Conservation (phyloP, 495 filamentous ascomycete genomes). For the Parachaetomium inaequale region DNA sequence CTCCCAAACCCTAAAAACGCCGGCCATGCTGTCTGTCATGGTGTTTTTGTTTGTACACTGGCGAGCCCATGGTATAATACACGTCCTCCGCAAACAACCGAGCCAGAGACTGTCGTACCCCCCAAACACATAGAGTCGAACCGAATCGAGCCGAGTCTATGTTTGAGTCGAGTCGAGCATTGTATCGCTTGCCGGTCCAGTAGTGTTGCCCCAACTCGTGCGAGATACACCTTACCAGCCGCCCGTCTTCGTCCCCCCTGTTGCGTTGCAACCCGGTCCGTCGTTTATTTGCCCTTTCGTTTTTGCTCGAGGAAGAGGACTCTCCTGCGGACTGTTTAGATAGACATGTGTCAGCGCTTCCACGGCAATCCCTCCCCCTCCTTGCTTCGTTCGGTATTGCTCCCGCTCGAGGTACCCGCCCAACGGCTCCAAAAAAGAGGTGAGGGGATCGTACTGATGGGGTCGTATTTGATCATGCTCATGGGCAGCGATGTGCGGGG, state of each 20-base stretch:
- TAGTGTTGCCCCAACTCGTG: background rate
- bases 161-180: conserved; percentile 3
- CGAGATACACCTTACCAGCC: background rate
- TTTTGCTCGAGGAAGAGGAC: conserved; percentile 93
- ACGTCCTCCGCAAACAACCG: background rate
- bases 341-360: background rate
- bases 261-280: background rate
- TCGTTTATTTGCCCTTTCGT: conserved; percentile 43
- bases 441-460: conserved; percentile 67
- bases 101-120: background rate
- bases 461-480: conserved; percentile 99
- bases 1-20: conserved; percentile 16
- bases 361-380: too few species aligned
- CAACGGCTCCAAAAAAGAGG: background rate
- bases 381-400: too few species aligned
- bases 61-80: conserved; percentile 21
- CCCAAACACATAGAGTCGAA: background rate
- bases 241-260: background rate
- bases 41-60: conserved; percentile 20
- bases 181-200: background rate
- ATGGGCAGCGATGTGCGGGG: conserved; percentile 77
- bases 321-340: conserved; percentile 71
- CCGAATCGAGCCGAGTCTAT: too few species aligned
- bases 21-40: conserved; percentile 11
- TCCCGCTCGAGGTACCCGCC: too few species aligned